Percentiles rank a stretch among this genome's conserved stretches.
Conservation (phyloP, 129 eudicot species). For the Glebionis coronaria region DNA sequence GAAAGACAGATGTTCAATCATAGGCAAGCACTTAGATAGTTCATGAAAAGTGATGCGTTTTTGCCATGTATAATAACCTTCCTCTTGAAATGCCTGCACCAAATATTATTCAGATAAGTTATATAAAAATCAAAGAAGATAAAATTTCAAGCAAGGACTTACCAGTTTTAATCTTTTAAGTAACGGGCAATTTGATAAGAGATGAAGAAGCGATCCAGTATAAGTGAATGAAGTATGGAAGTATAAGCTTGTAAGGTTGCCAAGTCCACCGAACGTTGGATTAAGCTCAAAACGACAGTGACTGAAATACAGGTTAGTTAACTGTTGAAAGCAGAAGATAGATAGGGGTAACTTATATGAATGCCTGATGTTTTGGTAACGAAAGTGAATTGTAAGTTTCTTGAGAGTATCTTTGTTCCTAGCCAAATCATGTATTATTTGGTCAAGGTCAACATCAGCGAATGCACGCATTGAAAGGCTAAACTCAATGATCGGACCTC, state of each 20-base stretch:
- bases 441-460: not conserved
- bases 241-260: slow-evolving; percentile 2
- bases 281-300: not conserved
- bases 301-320: not conserved
- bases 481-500: not conserved
- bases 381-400: not conserved
- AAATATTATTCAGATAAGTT: too few relatives aligned
- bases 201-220: not conserved
- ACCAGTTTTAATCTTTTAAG: too few relatives aligned
- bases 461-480: not conserved
- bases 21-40: too few relatives aligned
- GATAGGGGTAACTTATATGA: not conserved
- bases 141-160: too few relatives aligned
- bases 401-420: not conserved
- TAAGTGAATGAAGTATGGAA: not conserved
- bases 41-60: too few relatives aligned
- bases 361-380: not conserved
- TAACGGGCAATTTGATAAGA: too few relatives aligned
- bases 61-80: too few relatives aligned
- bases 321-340: not conserved
- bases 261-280: slow-evolving; percentile 2
- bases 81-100: too few relatives aligned
- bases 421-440: not conserved
- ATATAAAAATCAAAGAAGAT: too few relatives aligned
- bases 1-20: too few relatives aligned